These are phyloP conservation scores for Ceratobasidium sp. DNA, from an alignment of 1,284 basidiomycete species.

Conservation along the genomic window DNA sequence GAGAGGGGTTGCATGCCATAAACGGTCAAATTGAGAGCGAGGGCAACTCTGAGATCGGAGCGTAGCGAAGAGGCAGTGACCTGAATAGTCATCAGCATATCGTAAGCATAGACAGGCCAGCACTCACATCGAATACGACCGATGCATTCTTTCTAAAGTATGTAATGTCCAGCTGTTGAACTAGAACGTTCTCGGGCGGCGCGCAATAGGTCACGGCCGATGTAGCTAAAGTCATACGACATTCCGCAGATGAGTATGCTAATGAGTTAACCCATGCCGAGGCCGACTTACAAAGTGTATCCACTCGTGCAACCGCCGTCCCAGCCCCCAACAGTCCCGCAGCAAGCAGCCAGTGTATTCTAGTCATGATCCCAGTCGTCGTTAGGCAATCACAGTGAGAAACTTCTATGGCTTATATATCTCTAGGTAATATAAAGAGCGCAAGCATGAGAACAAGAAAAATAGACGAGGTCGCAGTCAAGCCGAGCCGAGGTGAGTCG, in stretches of 20 bases:
- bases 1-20: too few species aligned
- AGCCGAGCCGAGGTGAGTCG: slow-evolving; percentile 25
- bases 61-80: too few species aligned
- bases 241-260: neutral
- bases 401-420: slow-evolving; percentile 16
- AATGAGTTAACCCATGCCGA: neutral
- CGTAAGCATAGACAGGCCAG: too few species aligned
- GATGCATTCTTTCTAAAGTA: slow-evolving; percentile 81
- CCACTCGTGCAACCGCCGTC: neutral
- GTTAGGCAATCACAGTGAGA: neutral
- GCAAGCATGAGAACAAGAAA: slow-evolving; percentile 25
- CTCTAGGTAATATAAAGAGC: slow-evolving; percentile 9
- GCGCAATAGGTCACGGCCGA: slow-evolving; percentile 91
- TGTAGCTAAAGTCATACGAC: slow-evolving; percentile 67
- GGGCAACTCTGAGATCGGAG: too few species aligned
- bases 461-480: slow-evolving; percentile 26
- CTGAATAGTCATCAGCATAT: too few species aligned
- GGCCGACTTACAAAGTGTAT: slow-evolving; percentile 23
- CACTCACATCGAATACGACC: slow-evolving; percentile 82
- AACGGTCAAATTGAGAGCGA: too few species aligned
- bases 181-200: slow-evolving; percentile 81
- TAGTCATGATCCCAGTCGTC: slow-evolving; percentile 3
- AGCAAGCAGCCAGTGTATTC: slow-evolving; percentile 30
- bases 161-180: slow-evolving; percentile 84
- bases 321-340: slow-evolving; percentile 26